Evolutionary conservation across 2,329 filamentous ascomycete genomes (phyloP).

Genomic region (Exophiala oligosperma): DNA sequence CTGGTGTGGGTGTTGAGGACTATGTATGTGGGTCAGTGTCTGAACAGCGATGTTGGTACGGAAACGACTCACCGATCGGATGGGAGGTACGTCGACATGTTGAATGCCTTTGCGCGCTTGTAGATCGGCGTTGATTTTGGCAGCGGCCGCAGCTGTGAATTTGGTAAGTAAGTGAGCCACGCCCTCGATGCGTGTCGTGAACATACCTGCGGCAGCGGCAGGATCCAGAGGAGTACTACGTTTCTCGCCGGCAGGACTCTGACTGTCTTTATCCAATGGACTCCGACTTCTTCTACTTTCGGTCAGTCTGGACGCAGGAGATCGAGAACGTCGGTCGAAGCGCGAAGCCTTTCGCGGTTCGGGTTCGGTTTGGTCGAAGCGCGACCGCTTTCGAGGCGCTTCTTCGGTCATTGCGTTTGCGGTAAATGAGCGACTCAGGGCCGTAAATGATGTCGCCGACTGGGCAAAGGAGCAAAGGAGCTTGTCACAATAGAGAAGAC

Average conservation of each 20-base stretch:
- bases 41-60: conserved; percentile 31
- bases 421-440: not conserved
- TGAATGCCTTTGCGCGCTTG: conserved; percentile 87
- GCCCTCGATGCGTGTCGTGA: not conserved
- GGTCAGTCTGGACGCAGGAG: conserved; percentile 66
- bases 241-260: conserved; percentile 47
- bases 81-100: conserved; percentile 84
- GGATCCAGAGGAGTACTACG: conserved; percentile 62
- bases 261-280: conserved; percentile 61
- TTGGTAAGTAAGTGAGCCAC: conserved; percentile 18
- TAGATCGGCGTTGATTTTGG: conserved; percentile 79
- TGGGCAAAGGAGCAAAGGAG: not conserved
- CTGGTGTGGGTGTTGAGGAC: conserved; percentile 20
- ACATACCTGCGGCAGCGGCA: conserved; percentile 74
- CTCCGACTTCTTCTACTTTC: conserved; percentile 78
- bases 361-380: conserved; percentile 89
- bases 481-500: too few relatives aligned
- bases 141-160: conserved; percentile 75
- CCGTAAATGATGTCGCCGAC: not conserved
- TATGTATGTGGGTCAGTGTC: not conserved
- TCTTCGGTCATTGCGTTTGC: conserved; percentile 27
- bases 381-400: conserved; percentile 68
- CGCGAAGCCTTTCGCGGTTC: conserved; percentile 74
- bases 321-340: conserved; percentile 90
- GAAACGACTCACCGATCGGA: conserved; percentile 56